phyloP scores from a whole-genome alignment of 768 basidiomycete species.

The Lentinula sp. region DNA sequence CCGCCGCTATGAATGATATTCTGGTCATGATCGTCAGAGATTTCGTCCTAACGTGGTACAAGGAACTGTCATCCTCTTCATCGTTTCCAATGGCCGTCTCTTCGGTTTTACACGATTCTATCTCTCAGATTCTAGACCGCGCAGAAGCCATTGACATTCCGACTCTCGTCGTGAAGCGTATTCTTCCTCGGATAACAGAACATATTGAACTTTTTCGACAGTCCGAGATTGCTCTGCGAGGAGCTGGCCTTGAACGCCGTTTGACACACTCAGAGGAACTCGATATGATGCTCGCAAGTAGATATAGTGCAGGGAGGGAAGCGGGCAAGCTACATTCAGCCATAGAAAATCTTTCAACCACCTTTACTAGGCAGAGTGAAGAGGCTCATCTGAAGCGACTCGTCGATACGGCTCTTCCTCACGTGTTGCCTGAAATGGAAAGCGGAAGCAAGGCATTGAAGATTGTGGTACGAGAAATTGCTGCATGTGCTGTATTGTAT shows the following conservation, averaged over 20 bases:
- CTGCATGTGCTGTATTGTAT: conserved; percentile 74
- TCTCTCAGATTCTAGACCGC: conserved; percentile 53
- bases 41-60: conserved; percentile 90
- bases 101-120: conserved; percentile 57
- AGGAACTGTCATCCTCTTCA: conserved; percentile 75
- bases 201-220: conserved; percentile 90
- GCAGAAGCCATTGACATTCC: conserved; percentile 62
- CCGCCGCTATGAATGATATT: conserved; percentile 71
- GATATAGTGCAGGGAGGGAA: conserved; percentile 62
- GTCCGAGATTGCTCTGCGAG: conserved; percentile 81
- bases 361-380: conserved; percentile 85
- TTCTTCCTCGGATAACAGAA: conserved; percentile 82
- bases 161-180: conserved; percentile 70
- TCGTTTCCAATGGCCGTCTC: conserved; percentile 88
- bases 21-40: conserved; percentile 78
- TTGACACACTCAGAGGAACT: conserved; percentile 88
- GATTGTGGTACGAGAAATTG: conserved; percentile 75
- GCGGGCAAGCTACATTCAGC: conserved; percentile 73
- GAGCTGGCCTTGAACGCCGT: conserved; percentile 73
- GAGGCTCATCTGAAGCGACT: conserved; percentile 76
- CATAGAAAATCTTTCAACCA: conserved; percentile 81
- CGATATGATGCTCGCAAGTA: conserved; percentile 77
- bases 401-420: conserved; percentile 65
- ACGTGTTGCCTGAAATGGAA: conserved; percentile 73
- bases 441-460: conserved; percentile 61